Evolutionary conservation across 371 early-diverging fungal species (phyloP).

Genomic region (Rhizopus arrhizus): DNA sequence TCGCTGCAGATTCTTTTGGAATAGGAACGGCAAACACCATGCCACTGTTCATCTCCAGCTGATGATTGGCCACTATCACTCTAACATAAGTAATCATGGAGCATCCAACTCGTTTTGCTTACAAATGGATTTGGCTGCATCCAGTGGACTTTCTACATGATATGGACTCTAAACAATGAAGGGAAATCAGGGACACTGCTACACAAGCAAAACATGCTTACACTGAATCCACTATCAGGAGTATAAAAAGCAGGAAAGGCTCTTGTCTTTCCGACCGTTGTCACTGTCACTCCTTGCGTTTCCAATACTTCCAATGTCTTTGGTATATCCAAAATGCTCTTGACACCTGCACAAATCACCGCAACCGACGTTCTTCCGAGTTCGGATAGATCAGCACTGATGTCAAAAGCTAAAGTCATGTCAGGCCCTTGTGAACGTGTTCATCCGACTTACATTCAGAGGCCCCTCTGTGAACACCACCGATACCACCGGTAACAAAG

Average conservation of each 20-base stretch:
- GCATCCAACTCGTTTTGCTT: slow-evolving; percentile 8
- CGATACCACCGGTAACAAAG: slow-evolving; percentile 97
- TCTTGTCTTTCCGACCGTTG: slow-evolving; percentile 63
- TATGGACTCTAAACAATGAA: slow-evolving; percentile 59
- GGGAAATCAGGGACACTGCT: neutral
- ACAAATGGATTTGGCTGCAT: slow-evolving; percentile 73
- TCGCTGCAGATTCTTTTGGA: slow-evolving; percentile 68
- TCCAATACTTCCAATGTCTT: slow-evolving; percentile 91
- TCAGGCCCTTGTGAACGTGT: neutral
- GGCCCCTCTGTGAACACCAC: slow-evolving; percentile 92
- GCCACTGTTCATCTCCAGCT: slow-evolving; percentile 73
- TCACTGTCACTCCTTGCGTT: slow-evolving; percentile 92
- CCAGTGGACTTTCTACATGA: slow-evolving; percentile 55
- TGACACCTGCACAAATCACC: slow-evolving; percentile 93
- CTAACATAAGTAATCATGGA: neutral
- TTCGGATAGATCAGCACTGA: slow-evolving; percentile 92
- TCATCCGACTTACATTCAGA: slow-evolving; percentile 56
- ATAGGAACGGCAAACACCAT: slow-evolving; percentile 91
- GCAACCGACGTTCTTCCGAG: slow-evolving; percentile 89
- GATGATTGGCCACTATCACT: slow-evolving; percentile 61
- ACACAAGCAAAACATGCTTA: slow-evolving; percentile 13
- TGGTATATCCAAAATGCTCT: slow-evolving; percentile 89
- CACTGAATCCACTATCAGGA: slow-evolving; percentile 70
- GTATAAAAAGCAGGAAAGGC: slow-evolving; percentile 93
- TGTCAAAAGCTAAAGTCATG: slow-evolving; percentile 67